Percentiles rank a stretch among this genome's conserved stretches.
Evolutionary conservation across 345 rosid species (phyloP).

Genomic region (Salix brachista): DNA sequence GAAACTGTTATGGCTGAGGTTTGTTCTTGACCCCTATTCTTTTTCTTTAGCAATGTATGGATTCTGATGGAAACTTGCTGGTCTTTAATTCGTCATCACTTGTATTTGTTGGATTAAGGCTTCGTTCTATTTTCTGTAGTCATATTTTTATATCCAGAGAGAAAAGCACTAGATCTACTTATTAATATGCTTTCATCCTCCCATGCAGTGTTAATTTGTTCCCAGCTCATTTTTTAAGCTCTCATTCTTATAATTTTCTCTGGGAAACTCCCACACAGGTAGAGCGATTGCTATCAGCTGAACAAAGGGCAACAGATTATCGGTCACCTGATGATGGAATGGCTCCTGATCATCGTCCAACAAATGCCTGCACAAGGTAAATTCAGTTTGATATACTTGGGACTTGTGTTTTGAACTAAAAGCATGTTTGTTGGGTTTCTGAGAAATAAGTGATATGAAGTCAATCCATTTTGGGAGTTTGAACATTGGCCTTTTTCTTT

Average conservation of each 20-base stretch:
- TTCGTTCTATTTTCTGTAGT: background rate
- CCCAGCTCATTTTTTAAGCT: background rate
- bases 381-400: background rate
- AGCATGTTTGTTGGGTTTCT: background rate
- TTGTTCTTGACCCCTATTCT: slow-evolving; percentile 19
- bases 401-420: slow-evolving; percentile 2
- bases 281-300: slow-evolving; percentile 86
- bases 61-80: background rate
- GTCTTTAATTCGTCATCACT: background rate
- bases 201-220: background rate
- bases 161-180: background rate
- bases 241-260: slow-evolving; percentile 3
- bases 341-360: slow-evolving; percentile 92
- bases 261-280: slow-evolving; percentile 43
- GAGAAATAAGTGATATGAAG: background rate
- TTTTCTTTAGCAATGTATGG: background rate
- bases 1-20: slow-evolving; percentile 99
- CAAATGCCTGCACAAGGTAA: slow-evolving; percentile 93
- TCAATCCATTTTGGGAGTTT: background rate
- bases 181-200: background rate
- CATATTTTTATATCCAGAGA: background rate
- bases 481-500: background rate
- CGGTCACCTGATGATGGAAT: slow-evolving; percentile 92
- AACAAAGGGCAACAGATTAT: slow-evolving; percentile 92
- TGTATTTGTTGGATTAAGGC: background rate